phyloP scores from a whole-genome alignment of 805 yeast species.

The Ogataea methanolica region DNA sequence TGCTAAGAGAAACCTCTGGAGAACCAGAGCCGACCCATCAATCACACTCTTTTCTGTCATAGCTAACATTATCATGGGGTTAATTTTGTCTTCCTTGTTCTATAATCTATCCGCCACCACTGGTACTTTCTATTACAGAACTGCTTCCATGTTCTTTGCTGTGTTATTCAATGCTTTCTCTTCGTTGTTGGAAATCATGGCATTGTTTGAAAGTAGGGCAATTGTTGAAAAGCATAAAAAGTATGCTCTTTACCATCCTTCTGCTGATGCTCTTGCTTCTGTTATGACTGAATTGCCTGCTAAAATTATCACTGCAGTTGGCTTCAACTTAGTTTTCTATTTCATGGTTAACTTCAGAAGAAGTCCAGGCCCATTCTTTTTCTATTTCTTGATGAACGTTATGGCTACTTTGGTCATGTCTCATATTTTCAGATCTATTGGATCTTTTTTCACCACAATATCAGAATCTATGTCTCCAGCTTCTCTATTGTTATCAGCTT shows the following conservation, averaged over 20 bases:
- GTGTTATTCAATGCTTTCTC: conserved; percentile 56
- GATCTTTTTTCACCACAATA: conserved; percentile 41
- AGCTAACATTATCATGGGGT: conserved; percentile 47
- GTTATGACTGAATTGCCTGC: conserved; percentile 46
- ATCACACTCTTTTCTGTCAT: conserved; percentile 37
- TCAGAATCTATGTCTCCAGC: conserved; percentile 56
- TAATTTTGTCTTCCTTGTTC: conserved; percentile 51
- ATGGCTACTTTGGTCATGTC: conserved; percentile 46
- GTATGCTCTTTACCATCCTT: conserved; percentile 51
- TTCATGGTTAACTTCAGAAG: conserved; percentile 49
- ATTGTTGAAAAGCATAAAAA: conserved; percentile 54
- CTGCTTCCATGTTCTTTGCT: conserved; percentile 63
- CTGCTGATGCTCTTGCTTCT: conserved; percentile 55
- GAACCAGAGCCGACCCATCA: conserved; percentile 47
- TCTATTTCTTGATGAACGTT: conserved; percentile 40
- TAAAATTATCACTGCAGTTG: conserved; percentile 36
- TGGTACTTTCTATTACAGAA: conserved; percentile 45
- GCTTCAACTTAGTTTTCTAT: conserved; percentile 47
- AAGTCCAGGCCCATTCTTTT: conserved; percentile 48
- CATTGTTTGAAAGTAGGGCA: conserved; percentile 48
- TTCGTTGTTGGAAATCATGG: conserved; percentile 51
- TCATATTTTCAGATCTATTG: conserved; percentile 46
- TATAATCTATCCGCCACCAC: conserved; percentile 44
- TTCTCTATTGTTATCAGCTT: conserved; percentile 41
- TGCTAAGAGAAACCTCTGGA: conserved; percentile 40